Evolutionary conservation across 2,329 filamentous ascomycete species (phyloP).

Genomic region (Verticillium longisporum): DNA sequence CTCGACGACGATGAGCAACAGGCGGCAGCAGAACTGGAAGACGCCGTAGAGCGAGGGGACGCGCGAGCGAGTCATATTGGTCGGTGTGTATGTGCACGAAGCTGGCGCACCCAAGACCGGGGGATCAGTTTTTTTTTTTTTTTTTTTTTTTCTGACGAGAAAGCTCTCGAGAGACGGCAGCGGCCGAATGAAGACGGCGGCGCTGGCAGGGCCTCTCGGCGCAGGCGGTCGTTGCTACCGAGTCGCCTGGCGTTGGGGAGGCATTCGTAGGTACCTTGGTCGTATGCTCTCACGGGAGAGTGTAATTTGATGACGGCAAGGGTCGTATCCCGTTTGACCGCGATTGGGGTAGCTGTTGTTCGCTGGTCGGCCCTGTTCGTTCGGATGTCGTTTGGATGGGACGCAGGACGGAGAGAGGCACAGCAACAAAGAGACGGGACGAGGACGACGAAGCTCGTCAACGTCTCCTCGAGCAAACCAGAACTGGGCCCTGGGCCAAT

Average conservation of each 20-base stretch:
- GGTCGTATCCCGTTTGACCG: no score
- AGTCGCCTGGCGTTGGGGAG: background rate
- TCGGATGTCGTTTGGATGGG: no score
- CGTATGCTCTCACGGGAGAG: background rate
- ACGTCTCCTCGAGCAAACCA: no score
- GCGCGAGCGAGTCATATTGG: slow-evolving; percentile 11
- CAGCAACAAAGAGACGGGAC: no score
- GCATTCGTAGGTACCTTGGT: background rate
- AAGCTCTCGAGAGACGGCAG: background rate
- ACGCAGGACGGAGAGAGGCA: no score
- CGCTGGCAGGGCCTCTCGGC: background rate
- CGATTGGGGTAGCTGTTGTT: background rate
- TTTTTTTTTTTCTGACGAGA: no score
- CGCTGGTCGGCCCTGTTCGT: background rate
- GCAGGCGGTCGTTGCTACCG: background rate
- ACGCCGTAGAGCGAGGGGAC: slow-evolving; percentile 12
- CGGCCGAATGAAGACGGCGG: background rate
- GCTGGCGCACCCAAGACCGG: no score
- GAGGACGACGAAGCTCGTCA: no score
- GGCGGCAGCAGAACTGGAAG: slow-evolving; percentile 13
- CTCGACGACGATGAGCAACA: slow-evolving; percentile 11
- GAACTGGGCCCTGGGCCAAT: no score
- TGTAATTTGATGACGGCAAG: background rate
- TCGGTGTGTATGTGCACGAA: background rate
- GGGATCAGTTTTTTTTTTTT: no score